Evolutionary conservation across 192 early-diverging fungal species (phyloP).

Genomic region (Coemansia sp.): DNA sequence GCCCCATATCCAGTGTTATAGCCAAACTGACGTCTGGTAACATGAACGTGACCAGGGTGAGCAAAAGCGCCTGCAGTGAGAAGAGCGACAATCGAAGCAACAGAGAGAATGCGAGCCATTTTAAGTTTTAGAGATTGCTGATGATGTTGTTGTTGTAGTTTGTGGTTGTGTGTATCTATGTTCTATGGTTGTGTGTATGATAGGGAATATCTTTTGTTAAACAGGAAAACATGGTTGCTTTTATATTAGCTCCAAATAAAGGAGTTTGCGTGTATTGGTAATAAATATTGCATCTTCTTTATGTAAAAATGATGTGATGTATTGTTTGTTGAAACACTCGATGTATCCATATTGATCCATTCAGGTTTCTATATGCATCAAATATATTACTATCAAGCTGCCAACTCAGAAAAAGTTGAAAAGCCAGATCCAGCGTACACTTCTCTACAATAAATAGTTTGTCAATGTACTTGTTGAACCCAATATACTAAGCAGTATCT

Average conservation of each 20-base stretch:
- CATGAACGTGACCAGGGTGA: not conserved
- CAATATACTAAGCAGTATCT: too few relatives aligned
- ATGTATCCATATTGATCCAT: too few relatives aligned
- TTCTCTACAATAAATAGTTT: too few relatives aligned
- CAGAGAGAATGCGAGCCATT: conserved; percentile 1
- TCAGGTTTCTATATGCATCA: too few relatives aligned
- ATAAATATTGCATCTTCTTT: too few relatives aligned
- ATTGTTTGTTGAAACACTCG: too few relatives aligned
- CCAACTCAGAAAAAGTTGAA: too few relatives aligned
- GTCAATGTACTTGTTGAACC: too few relatives aligned
- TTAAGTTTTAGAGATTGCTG: not conserved
- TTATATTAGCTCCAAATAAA: not conserved
- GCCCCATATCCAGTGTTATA: not conserved
- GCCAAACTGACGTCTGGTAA: not conserved
- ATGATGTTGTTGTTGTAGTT: not conserved
- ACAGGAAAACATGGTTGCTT: not conserved
- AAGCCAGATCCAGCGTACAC: too few relatives aligned
- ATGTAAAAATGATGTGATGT: too few relatives aligned
- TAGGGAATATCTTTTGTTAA: not conserved
- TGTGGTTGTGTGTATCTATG: too few relatives aligned
- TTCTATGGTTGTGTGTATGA: not conserved
- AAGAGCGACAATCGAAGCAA: not conserved
- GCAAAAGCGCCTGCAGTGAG: not conserved
- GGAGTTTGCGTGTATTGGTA: not conserved
- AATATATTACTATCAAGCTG: too few relatives aligned